Conservation (phyloP, 1,139 yeast genomes). For the Diutina rugosa region DNA sequence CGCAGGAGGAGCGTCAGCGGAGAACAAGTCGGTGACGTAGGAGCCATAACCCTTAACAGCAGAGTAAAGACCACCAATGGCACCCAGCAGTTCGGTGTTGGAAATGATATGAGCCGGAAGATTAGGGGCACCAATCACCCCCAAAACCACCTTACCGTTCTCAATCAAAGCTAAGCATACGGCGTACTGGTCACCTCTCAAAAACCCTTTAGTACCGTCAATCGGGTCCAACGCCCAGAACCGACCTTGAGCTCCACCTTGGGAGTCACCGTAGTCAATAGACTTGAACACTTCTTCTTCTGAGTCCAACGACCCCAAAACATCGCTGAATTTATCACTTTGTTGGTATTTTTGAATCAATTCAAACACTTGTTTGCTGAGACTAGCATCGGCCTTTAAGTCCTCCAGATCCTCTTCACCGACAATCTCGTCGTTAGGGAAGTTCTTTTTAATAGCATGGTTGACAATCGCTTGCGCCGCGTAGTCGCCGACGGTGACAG, state of each 20-base stretch:
- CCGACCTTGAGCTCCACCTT: conserved; percentile 69
- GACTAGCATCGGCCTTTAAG: conserved; percentile 31
- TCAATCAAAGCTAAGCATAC: conserved; percentile 85
- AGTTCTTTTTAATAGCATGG: conserved; percentile 63
- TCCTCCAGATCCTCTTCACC: conserved; percentile 87
- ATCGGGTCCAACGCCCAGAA: conserved; percentile 98
- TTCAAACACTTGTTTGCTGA: conserved; percentile 31
- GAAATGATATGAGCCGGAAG: conserved; percentile 26
- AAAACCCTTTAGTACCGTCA: conserved; percentile 95
- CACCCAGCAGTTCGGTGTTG: conserved; percentile 23
- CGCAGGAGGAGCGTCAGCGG: conserved; percentile 18
- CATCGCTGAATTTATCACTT: conserved; percentile 10
- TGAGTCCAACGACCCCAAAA: conserved; percentile 29
- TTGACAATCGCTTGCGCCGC: conserved; percentile 93
- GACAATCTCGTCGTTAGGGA: conserved; percentile 76
- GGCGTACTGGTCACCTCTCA: conserved; percentile 94
- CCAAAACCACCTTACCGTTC: conserved; percentile 73
- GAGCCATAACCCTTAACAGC: conserved; percentile 72
- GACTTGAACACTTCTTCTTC: conserved; percentile 43
- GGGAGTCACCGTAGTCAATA: conserved; percentile 67
- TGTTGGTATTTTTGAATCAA: conserved; percentile 35
- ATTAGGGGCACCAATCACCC: conserved; percentile 95
- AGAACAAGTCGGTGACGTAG: conserved; percentile 36
- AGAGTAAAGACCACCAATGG: conserved; percentile 58
- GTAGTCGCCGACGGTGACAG: conserved; percentile 94